Conservation (phyloP, 2,329 filamentous ascomycete genomes). For the Hymenoscyphus occultus region DNA sequence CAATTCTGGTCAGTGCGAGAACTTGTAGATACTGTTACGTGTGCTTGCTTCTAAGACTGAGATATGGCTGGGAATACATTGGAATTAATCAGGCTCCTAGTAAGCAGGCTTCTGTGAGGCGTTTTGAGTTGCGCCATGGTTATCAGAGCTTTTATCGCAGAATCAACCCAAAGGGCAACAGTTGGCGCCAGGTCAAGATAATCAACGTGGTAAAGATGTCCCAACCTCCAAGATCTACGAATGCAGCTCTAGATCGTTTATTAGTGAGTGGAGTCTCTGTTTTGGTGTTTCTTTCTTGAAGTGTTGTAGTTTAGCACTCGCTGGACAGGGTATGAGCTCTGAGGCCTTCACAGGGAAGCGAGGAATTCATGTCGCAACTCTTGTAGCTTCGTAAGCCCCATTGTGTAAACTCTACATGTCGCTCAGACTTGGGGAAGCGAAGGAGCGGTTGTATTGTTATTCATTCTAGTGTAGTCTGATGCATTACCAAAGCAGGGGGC, state of each 20-base stretch:
- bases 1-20: background rate
- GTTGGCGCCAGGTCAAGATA: background rate
- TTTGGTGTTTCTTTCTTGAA: background rate
- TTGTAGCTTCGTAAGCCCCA: background rate
- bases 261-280: background rate
- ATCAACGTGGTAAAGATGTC: background rate
- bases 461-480: background rate
- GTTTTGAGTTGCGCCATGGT: slow-evolving; percentile 1
- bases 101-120: background rate
- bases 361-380: background rate
- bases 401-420: background rate
- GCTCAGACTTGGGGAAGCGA: background rate
- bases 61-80: too few relatives aligned
- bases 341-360: background rate
- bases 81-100: background rate
- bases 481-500: background rate
- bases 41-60: background rate
- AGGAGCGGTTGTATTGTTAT: background rate
- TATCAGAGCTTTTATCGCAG: background rate
- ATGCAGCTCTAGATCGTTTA: background rate
- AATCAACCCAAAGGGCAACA: background rate
- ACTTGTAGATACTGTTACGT: background rate
- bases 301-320: background rate
- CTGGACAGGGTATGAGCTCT: background rate
- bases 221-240: background rate